phyloP scores from a whole-genome alignment of 768 basidiomycete genomes.

The Leucocoprinus sp. region DNA sequence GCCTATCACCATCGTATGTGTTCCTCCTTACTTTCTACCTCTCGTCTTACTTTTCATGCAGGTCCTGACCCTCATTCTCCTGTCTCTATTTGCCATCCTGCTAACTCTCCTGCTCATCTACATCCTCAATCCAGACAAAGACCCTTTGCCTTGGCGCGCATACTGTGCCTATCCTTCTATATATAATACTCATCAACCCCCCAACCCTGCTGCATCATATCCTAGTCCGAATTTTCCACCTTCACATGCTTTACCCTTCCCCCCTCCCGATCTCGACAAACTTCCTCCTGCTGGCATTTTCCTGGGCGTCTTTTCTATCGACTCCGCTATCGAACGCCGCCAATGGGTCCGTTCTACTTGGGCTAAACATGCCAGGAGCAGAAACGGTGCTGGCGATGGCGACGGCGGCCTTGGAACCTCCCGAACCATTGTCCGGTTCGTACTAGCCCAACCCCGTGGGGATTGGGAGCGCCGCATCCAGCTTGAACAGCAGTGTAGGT shows the following conservation, averaged over 20 bases:
- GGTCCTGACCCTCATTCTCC: slow-evolving; percentile 41
- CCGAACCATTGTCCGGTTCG: slow-evolving; percentile 79
- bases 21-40: neutral
- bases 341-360: slow-evolving; percentile 85
- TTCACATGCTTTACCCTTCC: slow-evolving; percentile 40
- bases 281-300: slow-evolving; percentile 82
- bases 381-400: slow-evolving; percentile 61
- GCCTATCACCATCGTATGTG: slow-evolving; percentile 71
- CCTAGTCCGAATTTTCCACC: slow-evolving; percentile 31
- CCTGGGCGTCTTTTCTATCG: slow-evolving; percentile 85
- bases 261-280: slow-evolving; percentile 62
- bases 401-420: slow-evolving; percentile 72
- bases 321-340: slow-evolving; percentile 75
- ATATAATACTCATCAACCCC: slow-evolving; percentile 32
- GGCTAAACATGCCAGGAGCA: slow-evolving; percentile 75
- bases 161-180: slow-evolving; percentile 72
- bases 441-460: slow-evolving; percentile 77
- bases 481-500: slow-evolving; percentile 87
- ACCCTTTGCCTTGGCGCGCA: slow-evolving; percentile 87
- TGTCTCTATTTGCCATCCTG: slow-evolving; percentile 74
- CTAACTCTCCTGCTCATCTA: slow-evolving; percentile 86
- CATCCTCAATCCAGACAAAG: slow-evolving; percentile 93
- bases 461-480: slow-evolving; percentile 74
- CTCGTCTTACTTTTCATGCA: slow-evolving; percentile 13
- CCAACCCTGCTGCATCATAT: slow-evolving; percentile 28